Evolutionary conservation across 306 rosid species (phyloP), one percentile per base, ranked within the genome.

Genomic region (Fragaria nilgerrensis): DNA sequence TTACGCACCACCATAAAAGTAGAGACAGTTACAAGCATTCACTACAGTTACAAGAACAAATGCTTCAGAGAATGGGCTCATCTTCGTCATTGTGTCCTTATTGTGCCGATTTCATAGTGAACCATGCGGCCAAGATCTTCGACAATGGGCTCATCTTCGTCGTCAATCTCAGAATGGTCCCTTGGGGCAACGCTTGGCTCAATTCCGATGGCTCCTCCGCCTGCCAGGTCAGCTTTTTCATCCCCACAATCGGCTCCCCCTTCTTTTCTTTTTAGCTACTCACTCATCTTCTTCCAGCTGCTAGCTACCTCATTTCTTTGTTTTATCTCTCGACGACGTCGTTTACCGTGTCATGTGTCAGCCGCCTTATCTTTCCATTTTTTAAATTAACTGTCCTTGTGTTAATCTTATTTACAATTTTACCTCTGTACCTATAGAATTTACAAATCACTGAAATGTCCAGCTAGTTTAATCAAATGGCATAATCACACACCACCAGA

Each of bases 101-200:
- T 52, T 94, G 98, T 81, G 97, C 90, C 3, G 88, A 94, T 47
- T 94, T 92, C 91, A 84, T 90, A 62, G 96, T 87, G 25, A 90
- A 92, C 68, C 87, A 84, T 81, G 75, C 92, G 34, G 89, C 71
- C 73, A 85, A 76, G 76, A 68, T 92, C 85, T 94, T 94, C 81
- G 83, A 87, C 82, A 92, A 86, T 6, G 95, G 84, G 10, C 91
- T 94, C 4, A 86, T 88, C 86, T 83, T 90, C 81, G 50, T 84
- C 82, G 87, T 92, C 20, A 69, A 92, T 78, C 97, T 94, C 82
- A 86, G 93, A 64, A 13, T 94, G 95, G 32, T 89, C 36, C 97
- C 98, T 22, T 94, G 98, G 97, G 98, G 98, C 16, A 94, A 94
- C 15, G 88, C 98, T 68, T 76, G 83, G 89, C 72, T 86, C 82